Evolutionary conservation across 2,329 filamentous ascomycete species (phyloP), one percentile per base, ranked within the genome.

Genomic region (Colletotrichum cordylinicola): DNA sequence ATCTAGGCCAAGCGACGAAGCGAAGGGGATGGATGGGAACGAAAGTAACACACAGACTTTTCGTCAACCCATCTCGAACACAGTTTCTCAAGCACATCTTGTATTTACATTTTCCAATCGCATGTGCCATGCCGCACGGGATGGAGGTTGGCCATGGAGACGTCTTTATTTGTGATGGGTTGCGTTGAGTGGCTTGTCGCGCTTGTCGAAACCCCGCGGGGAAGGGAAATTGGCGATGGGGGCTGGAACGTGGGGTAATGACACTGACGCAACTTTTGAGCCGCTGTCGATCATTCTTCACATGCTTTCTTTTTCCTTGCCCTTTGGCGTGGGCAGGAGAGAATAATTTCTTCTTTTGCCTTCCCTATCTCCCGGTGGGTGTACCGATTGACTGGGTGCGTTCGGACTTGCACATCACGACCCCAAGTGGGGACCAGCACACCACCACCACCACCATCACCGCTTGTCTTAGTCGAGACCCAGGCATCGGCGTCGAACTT

Each of bases 211-310:
- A 35, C 16, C 52, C 52, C 35, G 35, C 35, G 39, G 66, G 72
- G 61, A 39, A 35, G 48, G 18, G 62, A 8, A 37, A 29, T 21
- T 61, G 24, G 31, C 37, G 33, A 71, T 74, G 72, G 69, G 66
- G 55, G 33, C 69, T 67, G 55, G 69, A 67, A 67, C 68, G 72
- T 67, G 62, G 69, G 72, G 55, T 56, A 62, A 33, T 9, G 61
- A 55, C 29, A 15, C 37, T 21, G 52, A 48, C 43, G 31, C 21
- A 21, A 7, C 48, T 61, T 31, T 72, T 72, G 72, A 75, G 72
- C 72, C 72, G 72, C 72, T 75, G 72, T 67, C 62, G 72, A 75
- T 75, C 69, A 35, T 39, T 31, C 24, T 21, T 67, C 52, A 62
- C 62, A 64, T 72, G 61, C 31, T 72, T 56, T 72, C 70, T 72